Percentiles rank a stretch among this genome's conserved stretches.
phyloP scores from a whole-genome alignment of 108 stramenopile species.

The Nannochloropsis gaditana region DNA sequence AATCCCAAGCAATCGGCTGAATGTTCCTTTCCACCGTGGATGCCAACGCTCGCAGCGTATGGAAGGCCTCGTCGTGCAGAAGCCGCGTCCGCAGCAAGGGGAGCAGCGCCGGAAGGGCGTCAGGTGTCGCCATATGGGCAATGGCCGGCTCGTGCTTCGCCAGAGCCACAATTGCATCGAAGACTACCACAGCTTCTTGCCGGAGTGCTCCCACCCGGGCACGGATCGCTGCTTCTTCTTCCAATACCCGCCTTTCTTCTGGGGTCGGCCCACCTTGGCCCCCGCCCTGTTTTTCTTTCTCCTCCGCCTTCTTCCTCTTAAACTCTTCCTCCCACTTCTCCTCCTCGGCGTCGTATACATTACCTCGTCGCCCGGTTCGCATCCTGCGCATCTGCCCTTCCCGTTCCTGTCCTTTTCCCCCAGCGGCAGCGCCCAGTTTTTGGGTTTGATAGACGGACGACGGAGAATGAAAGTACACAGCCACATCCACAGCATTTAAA shows the following conservation, averaged over 20 bases:
- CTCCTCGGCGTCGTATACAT: not conserved
- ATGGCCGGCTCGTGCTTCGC: conserved; percentile 28
- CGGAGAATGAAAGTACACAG: not conserved
- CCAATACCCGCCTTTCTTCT: conserved; percentile 23
- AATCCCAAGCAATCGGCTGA: not conserved
- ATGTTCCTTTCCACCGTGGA: conserved; percentile 30
- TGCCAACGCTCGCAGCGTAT: conserved; percentile 30
- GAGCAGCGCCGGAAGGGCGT: conserved; percentile 32
- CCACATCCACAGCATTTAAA: not conserved
- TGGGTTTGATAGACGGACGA: not conserved
- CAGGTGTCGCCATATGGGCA: conserved; percentile 26
- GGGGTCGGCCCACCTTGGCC: not conserved
- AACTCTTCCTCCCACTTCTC: conserved; percentile 15
- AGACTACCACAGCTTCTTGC: conserved; percentile 22
- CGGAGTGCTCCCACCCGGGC: conserved; percentile 24
- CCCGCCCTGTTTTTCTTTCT: conserved; percentile 3
- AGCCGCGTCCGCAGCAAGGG: conserved; percentile 35
- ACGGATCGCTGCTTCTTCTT: conserved; percentile 35
- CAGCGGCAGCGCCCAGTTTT: not conserved
- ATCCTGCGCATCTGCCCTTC: not conserved
- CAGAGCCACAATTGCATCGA: conserved; percentile 24
- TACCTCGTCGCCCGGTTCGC: not conserved
- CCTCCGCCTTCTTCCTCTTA: not conserved
- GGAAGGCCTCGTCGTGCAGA: conserved; percentile 25
- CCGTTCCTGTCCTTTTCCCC: not conserved